Evolutionary conservation across 352 stramenopile species (phyloP).

Genomic region (Pythium phragmiticola): DNA sequence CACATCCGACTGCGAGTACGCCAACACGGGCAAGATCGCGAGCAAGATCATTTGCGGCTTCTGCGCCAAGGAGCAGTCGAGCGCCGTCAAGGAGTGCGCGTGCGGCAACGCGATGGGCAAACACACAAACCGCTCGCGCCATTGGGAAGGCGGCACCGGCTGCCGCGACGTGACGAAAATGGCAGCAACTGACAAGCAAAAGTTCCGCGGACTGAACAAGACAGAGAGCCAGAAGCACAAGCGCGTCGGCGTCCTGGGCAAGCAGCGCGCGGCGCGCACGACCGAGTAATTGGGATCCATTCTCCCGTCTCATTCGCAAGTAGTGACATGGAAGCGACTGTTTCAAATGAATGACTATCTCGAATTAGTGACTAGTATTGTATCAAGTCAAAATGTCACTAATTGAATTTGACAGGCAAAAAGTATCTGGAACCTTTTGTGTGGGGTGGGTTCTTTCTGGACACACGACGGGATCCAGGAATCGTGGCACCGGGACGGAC

Average conservation of each 20-base stretch:
- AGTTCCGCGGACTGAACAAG: conserved; percentile 73
- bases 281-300: background rate
- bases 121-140: conserved; percentile 41
- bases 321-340: conserved; percentile 12
- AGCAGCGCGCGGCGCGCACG: conserved; percentile 11
- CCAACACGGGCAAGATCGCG: conserved; percentile 73
- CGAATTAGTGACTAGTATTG: conserved; percentile 1
- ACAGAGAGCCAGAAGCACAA: conserved; percentile 81
- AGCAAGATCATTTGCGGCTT: conserved; percentile 83
- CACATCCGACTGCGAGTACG: conserved; percentile 60
- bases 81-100: conserved; percentile 65
- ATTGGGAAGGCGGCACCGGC: conserved; percentile 80
- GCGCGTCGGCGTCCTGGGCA: conserved; percentile 46
- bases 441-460: background rate
- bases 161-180: conserved; percentile 66
- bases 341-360: conserved; percentile 1
- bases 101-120: conserved; percentile 70
- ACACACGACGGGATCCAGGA: background rate
- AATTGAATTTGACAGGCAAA: conserved; percentile 14
- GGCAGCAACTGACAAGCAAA: conserved; percentile 67
- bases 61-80: conserved; percentile 82
- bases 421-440: conserved; percentile 8
- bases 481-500: no score
- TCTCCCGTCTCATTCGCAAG: background rate
- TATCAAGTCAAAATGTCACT: conserved; percentile 10